Conservation (phyloP, 192 early-diverging fungal genomes). For the Linnemannia exigua region DNA sequence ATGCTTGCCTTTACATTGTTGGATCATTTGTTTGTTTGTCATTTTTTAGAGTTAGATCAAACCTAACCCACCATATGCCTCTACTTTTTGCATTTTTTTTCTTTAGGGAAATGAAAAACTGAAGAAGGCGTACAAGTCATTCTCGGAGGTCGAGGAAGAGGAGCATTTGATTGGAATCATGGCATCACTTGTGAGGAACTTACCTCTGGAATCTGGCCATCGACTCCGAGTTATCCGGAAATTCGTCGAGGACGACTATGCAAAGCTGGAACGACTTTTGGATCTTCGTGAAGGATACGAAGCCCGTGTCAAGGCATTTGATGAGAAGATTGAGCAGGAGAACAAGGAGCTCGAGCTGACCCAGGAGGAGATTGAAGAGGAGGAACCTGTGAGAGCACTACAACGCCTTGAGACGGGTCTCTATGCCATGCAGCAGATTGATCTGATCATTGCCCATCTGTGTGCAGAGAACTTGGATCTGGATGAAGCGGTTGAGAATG, state of each 20-base stretch:
- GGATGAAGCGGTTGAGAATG: constrained; percentile 18
- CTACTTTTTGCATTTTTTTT: no score
- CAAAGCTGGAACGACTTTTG: constrained; percentile 87
- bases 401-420: constrained; percentile 86
- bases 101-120: constrained; percentile 77
- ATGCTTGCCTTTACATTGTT: background rate
- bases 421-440: constrained; percentile 83
- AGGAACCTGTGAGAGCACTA: constrained; percentile 73
- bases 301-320: constrained; percentile 69
- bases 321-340: constrained; percentile 68
- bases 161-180: constrained; percentile 92
- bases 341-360: constrained; percentile 58
- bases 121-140: constrained; percentile 83
- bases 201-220: constrained; percentile 69
- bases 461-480: constrained; percentile 64
- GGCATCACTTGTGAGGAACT: constrained; percentile 80
- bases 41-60: no score
- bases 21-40: no score
- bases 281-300: constrained; percentile 81
- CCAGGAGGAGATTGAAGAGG: constrained; percentile 68
- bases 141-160: constrained; percentile 87
- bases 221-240: constrained; percentile 84
- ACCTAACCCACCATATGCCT: background rate
- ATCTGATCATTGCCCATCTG: constrained; percentile 77
- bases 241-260: constrained; percentile 84